A percentile compares a stretch with the other conserved stretches of the same genome.
Conservation (phyloP, 768 basidiomycete genomes). For the Kwoniella europaea region DNA sequence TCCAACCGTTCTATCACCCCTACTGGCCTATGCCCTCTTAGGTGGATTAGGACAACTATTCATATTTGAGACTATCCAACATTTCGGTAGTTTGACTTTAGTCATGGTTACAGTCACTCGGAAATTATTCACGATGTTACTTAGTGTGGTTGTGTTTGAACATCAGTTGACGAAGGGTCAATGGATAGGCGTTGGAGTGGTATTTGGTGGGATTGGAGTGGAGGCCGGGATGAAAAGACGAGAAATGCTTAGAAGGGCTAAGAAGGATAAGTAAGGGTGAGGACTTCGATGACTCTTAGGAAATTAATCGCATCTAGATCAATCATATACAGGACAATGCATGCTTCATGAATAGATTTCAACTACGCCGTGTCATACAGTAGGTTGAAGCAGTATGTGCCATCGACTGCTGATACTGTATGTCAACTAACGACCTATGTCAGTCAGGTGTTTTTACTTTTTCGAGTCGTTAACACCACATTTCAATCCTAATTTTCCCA, state of each 20-base stretch:
- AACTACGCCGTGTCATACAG: too few relatives aligned
- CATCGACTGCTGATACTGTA: too few relatives aligned
- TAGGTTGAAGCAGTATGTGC: too few relatives aligned
- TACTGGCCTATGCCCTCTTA: slow-evolving; percentile 82
- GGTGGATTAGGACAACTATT: slow-evolving; percentile 96
- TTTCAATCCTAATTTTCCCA: neutral
- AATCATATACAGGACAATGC: neutral
- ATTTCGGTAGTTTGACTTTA: slow-evolving; percentile 58
- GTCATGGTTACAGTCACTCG: slow-evolving; percentile 90
- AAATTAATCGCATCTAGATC: neutral
- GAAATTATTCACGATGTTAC: slow-evolving; percentile 96
- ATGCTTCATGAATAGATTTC: neutral
- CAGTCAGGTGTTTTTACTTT: neutral
- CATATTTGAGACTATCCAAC: slow-evolving; percentile 82
- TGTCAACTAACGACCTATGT: neutral
- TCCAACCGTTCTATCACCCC: slow-evolving; percentile 72
- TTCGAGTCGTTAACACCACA: neutral
- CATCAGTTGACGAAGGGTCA: slow-evolving; percentile 83
- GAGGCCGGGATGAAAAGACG: slow-evolving; percentile 86
- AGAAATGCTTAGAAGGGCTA: slow-evolving; percentile 43
- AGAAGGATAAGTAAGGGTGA: slow-evolving; percentile 30
- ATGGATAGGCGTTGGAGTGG: slow-evolving; percentile 88
- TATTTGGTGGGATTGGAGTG: slow-evolving; percentile 93
- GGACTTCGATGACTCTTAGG: neutral
- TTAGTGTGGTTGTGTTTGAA: slow-evolving; percentile 89